Evolutionary conservation across 2,329 filamentous ascomycete genomes (phyloP).

Genomic region (Sporothrix humicola): DNA sequence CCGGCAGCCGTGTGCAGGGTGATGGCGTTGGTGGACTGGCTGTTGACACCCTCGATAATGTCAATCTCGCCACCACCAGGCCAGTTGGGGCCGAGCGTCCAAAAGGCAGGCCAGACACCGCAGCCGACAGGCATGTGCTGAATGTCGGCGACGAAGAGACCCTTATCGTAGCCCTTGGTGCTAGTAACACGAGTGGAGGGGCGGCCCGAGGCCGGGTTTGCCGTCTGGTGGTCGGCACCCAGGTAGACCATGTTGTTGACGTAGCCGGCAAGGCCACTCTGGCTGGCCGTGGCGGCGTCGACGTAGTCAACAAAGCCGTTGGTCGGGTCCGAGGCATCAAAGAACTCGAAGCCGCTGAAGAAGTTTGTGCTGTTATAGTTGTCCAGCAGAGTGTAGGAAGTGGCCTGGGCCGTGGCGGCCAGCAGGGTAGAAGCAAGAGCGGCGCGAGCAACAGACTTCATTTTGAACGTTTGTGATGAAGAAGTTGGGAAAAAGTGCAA

Average conservation of each 20-base stretch:
- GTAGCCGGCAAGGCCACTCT: conserved; percentile 63
- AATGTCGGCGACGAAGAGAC: conserved; percentile 75
- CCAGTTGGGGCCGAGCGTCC: conserved; percentile 72
- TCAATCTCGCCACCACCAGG: conserved; percentile 76
- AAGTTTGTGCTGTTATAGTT: conserved; percentile 60
- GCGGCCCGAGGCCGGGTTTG: conserved; percentile 64
- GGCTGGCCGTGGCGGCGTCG: conserved; percentile 61
- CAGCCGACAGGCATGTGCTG: conserved; percentile 78
- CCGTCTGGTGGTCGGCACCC: conserved; percentile 69
- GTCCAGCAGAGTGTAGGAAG: conserved; percentile 55
- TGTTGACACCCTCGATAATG: conserved; percentile 79
- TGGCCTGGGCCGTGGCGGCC: conserved; percentile 40
- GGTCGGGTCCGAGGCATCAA: conserved; percentile 68
- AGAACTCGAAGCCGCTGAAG: conserved; percentile 63
- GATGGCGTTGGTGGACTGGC: conserved; percentile 62
- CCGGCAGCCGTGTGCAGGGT: conserved; percentile 70
- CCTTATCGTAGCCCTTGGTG: conserved; percentile 68
- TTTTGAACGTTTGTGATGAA: conserved; percentile 12
- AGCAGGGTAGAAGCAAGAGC: conserved; percentile 30
- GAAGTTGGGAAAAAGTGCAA: not conserved
- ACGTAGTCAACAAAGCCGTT: conserved; percentile 76
- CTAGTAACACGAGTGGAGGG: conserved; percentile 72
- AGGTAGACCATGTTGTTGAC: conserved; percentile 65
- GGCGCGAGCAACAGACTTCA: conserved; percentile 28
- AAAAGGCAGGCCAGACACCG: conserved; percentile 78